A percentile compares a stretch with the other conserved stretches of the same genome.
Evolutionary conservation across 2,329 filamentous ascomycete species (phyloP).

Genomic region (Sarocladium brachiariae): DNA sequence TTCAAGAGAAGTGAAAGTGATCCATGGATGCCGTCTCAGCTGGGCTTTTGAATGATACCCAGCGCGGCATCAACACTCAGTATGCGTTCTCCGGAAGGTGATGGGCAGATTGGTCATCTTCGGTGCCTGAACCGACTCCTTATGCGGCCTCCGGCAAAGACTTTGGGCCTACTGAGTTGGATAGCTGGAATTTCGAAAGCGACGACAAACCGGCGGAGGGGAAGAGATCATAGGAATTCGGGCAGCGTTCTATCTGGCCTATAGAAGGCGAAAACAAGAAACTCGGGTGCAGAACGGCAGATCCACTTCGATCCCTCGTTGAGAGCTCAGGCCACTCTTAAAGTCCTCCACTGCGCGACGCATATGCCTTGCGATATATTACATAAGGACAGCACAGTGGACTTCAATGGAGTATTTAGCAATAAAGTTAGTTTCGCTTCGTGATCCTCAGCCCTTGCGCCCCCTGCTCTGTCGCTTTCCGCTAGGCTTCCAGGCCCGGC

Average conservation of each 20-base stretch:
- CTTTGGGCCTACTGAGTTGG: too few species aligned
- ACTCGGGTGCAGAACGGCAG: too few species aligned
- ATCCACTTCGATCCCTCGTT: too few species aligned
- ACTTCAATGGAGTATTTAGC: background rate
- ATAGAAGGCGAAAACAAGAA: too few species aligned
- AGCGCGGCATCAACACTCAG: background rate
- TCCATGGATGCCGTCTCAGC: background rate
- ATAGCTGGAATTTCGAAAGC: too few species aligned
- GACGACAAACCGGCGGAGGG: too few species aligned
- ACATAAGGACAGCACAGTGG: background rate
- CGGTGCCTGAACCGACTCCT: background rate
- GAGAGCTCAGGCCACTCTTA: too few species aligned
- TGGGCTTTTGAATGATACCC: background rate
- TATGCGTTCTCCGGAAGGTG: background rate
- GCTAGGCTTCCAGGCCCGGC: background rate
- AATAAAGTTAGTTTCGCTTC: background rate
- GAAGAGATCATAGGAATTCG: too few species aligned
- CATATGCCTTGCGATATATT: background rate
- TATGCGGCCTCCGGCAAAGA: background rate
- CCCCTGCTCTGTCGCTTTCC: background rate
- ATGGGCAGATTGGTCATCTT: background rate
- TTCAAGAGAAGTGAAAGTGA: background rate
- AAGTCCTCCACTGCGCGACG: too few species aligned
- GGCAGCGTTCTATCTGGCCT: too few species aligned
- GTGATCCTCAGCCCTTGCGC: background rate